A percentile compares a stretch with the other conserved stretches of the same genome.
phyloP scores from a whole-genome alignment of 2,329 filamentous ascomycete genomes.

The Ascochyta viciae-villosae region DNA sequence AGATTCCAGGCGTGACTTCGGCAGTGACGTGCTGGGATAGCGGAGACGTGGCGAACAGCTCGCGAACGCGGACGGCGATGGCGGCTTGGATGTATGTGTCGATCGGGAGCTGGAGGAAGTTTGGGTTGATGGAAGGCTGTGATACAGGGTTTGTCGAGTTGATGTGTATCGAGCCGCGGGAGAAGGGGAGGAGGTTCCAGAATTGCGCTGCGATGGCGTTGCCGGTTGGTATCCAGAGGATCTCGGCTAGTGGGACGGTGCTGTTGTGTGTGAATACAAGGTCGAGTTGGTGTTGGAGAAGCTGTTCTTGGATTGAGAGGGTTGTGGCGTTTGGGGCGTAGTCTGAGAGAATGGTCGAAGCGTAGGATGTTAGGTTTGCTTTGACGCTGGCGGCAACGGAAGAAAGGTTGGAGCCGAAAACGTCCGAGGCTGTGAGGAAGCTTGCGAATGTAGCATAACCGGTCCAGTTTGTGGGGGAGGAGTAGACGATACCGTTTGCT shows the following conservation, averaged over 20 bases:
- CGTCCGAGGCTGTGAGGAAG: constrained; percentile 44
- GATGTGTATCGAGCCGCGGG: constrained; percentile 46
- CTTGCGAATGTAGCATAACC: constrained; percentile 49
- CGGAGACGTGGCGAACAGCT: constrained; percentile 38
- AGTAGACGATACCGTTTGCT: constrained; percentile 34
- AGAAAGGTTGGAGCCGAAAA: constrained; percentile 42
- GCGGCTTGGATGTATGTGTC: constrained; percentile 47
- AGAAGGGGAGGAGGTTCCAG: constrained; percentile 50
- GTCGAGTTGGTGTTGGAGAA: constrained; percentile 57
- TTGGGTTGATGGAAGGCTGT: constrained; percentile 51
- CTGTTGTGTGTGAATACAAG: constrained; percentile 53
- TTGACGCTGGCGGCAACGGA: constrained; percentile 31
- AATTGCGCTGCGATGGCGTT: constrained; percentile 46
- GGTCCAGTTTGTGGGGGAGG: constrained; percentile 43
- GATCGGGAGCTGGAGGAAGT: constrained; percentile 52
- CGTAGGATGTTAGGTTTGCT: constrained; percentile 40
- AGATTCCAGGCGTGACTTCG: constrained; percentile 32
- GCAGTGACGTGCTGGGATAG: constrained; percentile 27
- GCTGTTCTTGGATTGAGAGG: constrained; percentile 46
- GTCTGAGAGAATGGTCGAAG: constrained; percentile 31
- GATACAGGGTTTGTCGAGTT: constrained; percentile 39
- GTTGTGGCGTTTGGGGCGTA: constrained; percentile 27
- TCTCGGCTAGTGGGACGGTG: constrained; percentile 56
- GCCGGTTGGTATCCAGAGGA: constrained; percentile 50
- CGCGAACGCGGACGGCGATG: constrained; percentile 41